Conservation (phyloP, 148 eudicot species). For the Salicornia ramosissima region DNA sequence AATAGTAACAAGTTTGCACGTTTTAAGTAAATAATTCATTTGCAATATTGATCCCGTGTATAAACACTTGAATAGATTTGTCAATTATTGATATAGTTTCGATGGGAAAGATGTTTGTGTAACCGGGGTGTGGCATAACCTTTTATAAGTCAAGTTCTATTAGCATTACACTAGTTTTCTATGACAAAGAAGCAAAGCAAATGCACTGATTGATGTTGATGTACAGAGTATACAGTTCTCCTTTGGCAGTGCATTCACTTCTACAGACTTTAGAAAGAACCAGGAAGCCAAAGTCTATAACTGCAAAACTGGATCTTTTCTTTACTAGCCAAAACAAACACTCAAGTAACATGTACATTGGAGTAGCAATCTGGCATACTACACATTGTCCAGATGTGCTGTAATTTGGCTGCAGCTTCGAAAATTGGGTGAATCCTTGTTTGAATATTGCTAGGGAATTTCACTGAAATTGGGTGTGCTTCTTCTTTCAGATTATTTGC, state of each 20-base stretch:
- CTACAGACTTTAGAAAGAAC: not conserved
- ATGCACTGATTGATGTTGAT: not conserved
- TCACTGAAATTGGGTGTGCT: no score
- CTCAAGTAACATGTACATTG: conserved; percentile 2
- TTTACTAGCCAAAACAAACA: not conserved
- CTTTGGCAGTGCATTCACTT: not conserved
- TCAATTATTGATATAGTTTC: no score
- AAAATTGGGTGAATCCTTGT: not conserved
- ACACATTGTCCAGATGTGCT: not conserved
- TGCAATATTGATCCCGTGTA: no score
- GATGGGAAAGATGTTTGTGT: no score
- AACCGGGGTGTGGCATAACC: no score
- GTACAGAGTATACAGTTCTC: not conserved
- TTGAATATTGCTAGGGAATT: no score
- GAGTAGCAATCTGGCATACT: not conserved
- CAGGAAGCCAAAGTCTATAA: not conserved
- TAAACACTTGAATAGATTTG: no score
- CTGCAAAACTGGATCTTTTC: not conserved
- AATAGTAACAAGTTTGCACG: no score
- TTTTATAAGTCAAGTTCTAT: no score
- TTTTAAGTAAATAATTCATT: no score
- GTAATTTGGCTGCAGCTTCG: not conserved
- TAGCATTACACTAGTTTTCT: no score
- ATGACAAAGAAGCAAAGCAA: no score
- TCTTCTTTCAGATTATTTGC: not conserved